A percentile compares a stretch with the other conserved stretches of the same genome.
These are phyloP conservation scores for Hymenotorrendiella dingleyae DNA, from an alignment of 2,329 filamentous ascomycete species.

Conservation along the genomic window DNA sequence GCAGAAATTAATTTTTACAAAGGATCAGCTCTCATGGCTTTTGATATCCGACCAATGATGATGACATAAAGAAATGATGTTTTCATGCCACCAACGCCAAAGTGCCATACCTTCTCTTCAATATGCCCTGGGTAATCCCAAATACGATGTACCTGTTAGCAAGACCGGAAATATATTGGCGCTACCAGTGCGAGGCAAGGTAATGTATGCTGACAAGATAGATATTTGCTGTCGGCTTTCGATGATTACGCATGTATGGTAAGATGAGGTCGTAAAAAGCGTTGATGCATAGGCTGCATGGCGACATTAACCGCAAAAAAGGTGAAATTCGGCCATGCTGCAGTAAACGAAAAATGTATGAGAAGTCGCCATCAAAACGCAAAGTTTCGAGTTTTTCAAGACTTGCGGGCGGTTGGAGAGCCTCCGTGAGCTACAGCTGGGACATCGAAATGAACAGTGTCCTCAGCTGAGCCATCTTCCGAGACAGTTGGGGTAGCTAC, in stretches of 20 bases:
- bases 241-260: constrained; percentile 23
- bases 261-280: constrained; percentile 20
- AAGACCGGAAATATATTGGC: constrained; percentile 27
- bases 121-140: constrained; percentile 20
- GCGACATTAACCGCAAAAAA: constrained; percentile 13
- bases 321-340: not conserved
- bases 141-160: constrained; percentile 23
- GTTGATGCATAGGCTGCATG: constrained; percentile 15
- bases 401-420: constrained; percentile 28
- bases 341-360: too few species aligned
- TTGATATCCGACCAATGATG: constrained; percentile 23
- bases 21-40: constrained; percentile 22
- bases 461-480: constrained; percentile 30
- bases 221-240: constrained; percentile 18
- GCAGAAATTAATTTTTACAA: constrained; percentile 24
- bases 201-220: constrained; percentile 26
- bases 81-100: constrained; percentile 23
- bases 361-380: too few species aligned
- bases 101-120: constrained; percentile 22
- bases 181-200: constrained; percentile 22
- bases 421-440: constrained; percentile 25
- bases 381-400: constrained; percentile 17
- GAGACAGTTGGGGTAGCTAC: constrained; percentile 27
- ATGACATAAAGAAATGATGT: constrained; percentile 28
- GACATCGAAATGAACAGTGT: constrained; percentile 29